A percentile compares a stretch with the other conserved stretches of the same genome.
Evolutionary conservation across 2,329 filamentous ascomycete species (phyloP).

Genomic region (Purpureocillium lavendulum): DNA sequence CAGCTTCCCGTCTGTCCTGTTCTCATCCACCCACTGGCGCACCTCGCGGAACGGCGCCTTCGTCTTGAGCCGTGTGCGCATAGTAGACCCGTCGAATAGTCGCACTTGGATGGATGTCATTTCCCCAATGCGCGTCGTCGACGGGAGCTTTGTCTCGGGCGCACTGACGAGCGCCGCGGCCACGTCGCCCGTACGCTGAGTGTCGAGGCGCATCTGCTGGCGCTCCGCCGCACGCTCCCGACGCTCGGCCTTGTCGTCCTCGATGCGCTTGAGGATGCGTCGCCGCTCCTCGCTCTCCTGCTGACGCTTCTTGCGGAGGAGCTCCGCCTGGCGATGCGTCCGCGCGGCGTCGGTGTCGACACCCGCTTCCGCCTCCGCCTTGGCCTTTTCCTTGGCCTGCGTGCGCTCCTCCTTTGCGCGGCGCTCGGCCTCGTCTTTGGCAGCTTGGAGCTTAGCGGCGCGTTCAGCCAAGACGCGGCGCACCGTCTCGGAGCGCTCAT

Average conservation of each 20-base stretch:
- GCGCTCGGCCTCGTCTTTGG: slow-evolving; percentile 34
- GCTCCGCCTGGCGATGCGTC: slow-evolving; percentile 39
- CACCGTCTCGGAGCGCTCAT: slow-evolving; percentile 23
- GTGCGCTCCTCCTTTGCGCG: slow-evolving; percentile 42
- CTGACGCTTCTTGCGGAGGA: slow-evolving; percentile 54
- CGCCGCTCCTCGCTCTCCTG: slow-evolving; percentile 61
- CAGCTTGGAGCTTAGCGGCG: slow-evolving; percentile 32
- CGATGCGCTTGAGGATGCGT: slow-evolving; percentile 65
- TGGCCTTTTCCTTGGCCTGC: slow-evolving; percentile 37
- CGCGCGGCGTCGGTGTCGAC: slow-evolving; percentile 18
- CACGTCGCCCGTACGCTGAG: slow-evolving; percentile 18
- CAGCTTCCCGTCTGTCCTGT: slow-evolving; percentile 43
- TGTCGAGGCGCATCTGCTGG: slow-evolving; percentile 29
- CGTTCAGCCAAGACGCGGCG: slow-evolving; percentile 40
- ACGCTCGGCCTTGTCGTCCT: slow-evolving; percentile 65
- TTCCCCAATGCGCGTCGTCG: slow-evolving; percentile 16
- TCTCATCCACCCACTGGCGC: slow-evolving; percentile 66
- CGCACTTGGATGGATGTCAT: slow-evolving; percentile 62
- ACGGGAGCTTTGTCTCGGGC: slow-evolving; percentile 21
- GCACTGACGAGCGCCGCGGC: slow-evolving; percentile 20
- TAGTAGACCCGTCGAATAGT: slow-evolving; percentile 73
- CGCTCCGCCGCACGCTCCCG: slow-evolving; percentile 45
- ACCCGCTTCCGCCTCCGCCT: slow-evolving; percentile 28
- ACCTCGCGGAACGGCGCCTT: slow-evolving; percentile 59
- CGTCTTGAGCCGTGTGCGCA: slow-evolving; percentile 64